A percentile compares a stretch with the other conserved stretches of the same genome.
These are phyloP conservation scores for Tylopilus plumbeoviolaceoides DNA, from an alignment of 768 basidiomycete genomes.

Conservation along the genomic window DNA sequence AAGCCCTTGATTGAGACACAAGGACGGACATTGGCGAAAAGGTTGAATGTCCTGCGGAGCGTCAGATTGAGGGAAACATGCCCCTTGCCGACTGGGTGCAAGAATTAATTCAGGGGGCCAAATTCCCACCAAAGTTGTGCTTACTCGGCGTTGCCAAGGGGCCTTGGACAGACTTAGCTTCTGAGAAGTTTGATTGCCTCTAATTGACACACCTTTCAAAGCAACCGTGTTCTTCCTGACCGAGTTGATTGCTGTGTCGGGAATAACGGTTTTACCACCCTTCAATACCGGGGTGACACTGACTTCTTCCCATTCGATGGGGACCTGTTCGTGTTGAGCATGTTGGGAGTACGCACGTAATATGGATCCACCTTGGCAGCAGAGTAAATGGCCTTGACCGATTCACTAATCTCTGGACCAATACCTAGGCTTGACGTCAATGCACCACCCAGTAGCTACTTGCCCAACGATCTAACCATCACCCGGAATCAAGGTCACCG, in stretches of 20 bases:
- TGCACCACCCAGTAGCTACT: conserved; percentile 2
- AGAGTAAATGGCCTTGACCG: conserved; percentile 89
- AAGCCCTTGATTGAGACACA: conserved; percentile 94
- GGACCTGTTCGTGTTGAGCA: conserved; percentile 58
- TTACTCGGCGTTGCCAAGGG: conserved; percentile 95
- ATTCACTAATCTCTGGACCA: conserved; percentile 97
- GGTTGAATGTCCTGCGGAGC: conserved; percentile 93
- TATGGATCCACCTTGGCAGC: conserved; percentile 66
- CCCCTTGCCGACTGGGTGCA: conserved; percentile 86
- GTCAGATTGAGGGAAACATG: conserved; percentile 98
- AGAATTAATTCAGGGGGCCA: conserved; percentile 12
- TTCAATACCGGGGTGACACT: conserved; percentile 92
- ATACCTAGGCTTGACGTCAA: conserved; percentile 60
- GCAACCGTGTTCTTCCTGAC: conserved; percentile 98
- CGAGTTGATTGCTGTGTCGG: conserved; percentile 83
- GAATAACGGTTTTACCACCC: conserved; percentile 95
- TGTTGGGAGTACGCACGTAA: conserved; percentile 3
- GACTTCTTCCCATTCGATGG: conserved; percentile 99
- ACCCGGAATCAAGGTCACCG: conserved; percentile 93
- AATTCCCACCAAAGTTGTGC: conserved; percentile 30
- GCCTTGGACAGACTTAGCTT: conserved; percentile 41
- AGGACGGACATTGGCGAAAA: conserved; percentile 98
- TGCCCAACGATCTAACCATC: conserved; percentile 57
- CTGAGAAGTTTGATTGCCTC: background rate
- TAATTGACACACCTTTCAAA: conserved; percentile 69